phyloP scores from a whole-genome alignment of 208 protist genomes.

The Vickermania spadyakhi region DNA sequence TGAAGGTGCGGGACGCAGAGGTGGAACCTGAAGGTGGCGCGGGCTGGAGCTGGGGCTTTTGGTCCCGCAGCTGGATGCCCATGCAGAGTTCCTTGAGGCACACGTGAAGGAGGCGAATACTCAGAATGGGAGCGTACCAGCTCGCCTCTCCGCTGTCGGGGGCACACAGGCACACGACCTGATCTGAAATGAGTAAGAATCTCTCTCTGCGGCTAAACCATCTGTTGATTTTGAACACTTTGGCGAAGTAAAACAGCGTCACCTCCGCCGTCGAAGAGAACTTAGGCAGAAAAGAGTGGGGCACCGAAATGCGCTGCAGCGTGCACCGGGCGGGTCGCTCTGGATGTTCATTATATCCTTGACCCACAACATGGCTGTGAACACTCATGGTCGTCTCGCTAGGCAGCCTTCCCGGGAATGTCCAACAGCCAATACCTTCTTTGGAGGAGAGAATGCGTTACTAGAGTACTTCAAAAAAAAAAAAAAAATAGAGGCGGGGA shows the following conservation, averaged over 20 bases:
- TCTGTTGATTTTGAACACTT: neutral
- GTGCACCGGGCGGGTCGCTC: too few species aligned
- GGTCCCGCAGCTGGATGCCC: neutral
- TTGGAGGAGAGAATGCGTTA: too few species aligned
- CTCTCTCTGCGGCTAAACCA: neutral
- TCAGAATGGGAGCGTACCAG: neutral
- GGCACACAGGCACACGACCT: neutral
- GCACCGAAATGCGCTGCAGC: neutral
- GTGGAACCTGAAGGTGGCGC: too few species aligned
- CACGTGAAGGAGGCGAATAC: neutral
- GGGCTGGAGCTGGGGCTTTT: too few species aligned
- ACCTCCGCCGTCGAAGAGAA: neutral
- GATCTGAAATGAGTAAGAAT: neutral
- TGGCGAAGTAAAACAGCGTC: neutral
- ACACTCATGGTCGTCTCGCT: too few species aligned
- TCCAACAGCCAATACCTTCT: too few species aligned
- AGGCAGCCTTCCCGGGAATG: too few species aligned
- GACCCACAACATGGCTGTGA: too few species aligned
- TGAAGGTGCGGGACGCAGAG: neutral
- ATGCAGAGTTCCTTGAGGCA: neutral
- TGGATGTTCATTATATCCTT: too few species aligned
- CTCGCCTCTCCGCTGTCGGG: neutral
- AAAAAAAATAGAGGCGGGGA: too few species aligned
- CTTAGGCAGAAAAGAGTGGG: neutral
- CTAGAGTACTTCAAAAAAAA: too few species aligned